These are phyloP conservation scores for Paraleonurus japonicus DNA, from an alignment of 257 asterid genomes.

Conservation along the genomic window DNA sequence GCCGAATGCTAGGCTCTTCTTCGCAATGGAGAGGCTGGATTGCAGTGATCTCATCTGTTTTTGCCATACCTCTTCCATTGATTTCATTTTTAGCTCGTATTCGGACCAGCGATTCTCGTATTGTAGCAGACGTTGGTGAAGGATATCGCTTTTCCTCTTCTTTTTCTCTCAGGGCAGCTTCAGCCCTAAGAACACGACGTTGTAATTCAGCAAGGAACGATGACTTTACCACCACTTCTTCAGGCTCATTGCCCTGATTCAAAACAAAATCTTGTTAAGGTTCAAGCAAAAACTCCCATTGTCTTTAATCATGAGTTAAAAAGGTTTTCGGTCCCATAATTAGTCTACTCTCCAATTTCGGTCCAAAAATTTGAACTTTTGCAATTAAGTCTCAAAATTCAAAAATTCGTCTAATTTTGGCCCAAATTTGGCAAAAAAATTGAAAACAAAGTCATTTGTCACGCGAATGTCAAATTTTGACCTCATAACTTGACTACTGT, in stretches of 20 bases:
- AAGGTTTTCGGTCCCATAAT: too few relatives aligned
- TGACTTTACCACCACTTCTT: slow-evolving; percentile 84
- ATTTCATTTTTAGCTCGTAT: slow-evolving; percentile 90
- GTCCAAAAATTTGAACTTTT: too few relatives aligned
- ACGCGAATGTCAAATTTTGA: too few relatives aligned
- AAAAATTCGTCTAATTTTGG: too few relatives aligned
- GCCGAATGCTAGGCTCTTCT: slow-evolving; percentile 75
- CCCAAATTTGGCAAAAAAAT: too few relatives aligned
- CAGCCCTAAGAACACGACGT: slow-evolving; percentile 86
- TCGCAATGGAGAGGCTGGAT: slow-evolving; percentile 92
- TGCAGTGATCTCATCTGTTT: slow-evolving; percentile 96
- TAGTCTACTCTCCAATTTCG: too few relatives aligned
- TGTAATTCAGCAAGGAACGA: slow-evolving; percentile 95
- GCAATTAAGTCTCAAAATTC: too few relatives aligned
- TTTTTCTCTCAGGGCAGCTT: slow-evolving; percentile 76
- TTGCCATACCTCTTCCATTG: slow-evolving; percentile 99
- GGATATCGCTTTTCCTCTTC: slow-evolving; percentile 90
- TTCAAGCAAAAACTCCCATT: background rate
- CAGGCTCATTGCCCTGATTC: slow-evolving; percentile 68
- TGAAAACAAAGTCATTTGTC: too few relatives aligned
- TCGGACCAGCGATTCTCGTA: slow-evolving; percentile 96
- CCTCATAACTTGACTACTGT: too few relatives aligned
- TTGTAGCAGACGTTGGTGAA: slow-evolving; percentile 83
- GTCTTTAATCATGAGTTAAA: too few relatives aligned
- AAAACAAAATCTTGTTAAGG: background rate